Percentiles rank a stretch among this genome's conserved stretches.
phyloP scores from a whole-genome alignment of 169 alveolate species.

The Besnoitia besnoiti region DNA sequence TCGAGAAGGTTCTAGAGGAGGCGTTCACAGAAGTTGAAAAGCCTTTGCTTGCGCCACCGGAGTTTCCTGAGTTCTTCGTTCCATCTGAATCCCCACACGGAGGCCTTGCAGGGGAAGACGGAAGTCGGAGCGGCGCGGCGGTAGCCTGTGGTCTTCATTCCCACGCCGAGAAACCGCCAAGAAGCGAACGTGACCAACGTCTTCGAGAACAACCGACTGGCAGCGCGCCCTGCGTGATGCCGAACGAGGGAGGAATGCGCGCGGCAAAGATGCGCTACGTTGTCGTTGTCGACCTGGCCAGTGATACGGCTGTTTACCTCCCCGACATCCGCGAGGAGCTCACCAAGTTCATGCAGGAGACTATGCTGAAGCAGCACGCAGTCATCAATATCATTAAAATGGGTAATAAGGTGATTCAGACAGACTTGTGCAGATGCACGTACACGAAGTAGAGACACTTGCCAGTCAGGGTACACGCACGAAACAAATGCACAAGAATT shows the following conservation, averaged over 20 bases:
- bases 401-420: conserved; percentile 51
- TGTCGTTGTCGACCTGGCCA: conserved; percentile 15
- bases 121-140: background rate
- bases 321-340: conserved; percentile 41
- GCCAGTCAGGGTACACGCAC: too few relatives aligned
- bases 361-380: conserved; percentile 44
- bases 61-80: background rate
- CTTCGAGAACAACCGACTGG: background rate
- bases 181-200: background rate
- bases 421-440: background rate
- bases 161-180: background rate
- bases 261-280: background rate
- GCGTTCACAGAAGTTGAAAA: background rate
- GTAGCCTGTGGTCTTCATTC: background rate
- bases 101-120: background rate
- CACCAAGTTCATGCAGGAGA: conserved; percentile 25
- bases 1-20: background rate
- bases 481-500: too few relatives aligned
- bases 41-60: background rate
- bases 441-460: too few relatives aligned
- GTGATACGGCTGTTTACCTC: background rate
- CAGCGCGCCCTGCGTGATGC: background rate
- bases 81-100: background rate
- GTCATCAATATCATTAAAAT: conserved; percentile 19
- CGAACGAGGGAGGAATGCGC: background rate